These are phyloP conservation scores for Dryas octopetala DNA, from an alignment of 306 rosid species.

Conservation along the genomic window DNA sequence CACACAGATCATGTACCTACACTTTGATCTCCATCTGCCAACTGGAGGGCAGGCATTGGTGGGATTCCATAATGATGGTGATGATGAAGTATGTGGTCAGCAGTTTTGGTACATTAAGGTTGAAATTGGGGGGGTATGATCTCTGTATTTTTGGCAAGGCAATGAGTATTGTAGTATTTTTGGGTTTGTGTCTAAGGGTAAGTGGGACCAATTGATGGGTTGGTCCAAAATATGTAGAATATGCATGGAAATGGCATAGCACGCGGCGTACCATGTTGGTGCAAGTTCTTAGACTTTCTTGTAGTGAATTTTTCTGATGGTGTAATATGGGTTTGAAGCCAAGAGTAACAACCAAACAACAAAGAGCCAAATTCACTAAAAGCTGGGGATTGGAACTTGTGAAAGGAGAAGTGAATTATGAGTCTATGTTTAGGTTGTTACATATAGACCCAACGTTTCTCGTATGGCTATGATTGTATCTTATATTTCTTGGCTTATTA, in stretches of 20 bases:
- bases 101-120: constrained; percentile 8
- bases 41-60: not conserved
- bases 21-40: not conserved
- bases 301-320: not conserved
- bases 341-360: not conserved
- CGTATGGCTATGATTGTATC: not conserved
- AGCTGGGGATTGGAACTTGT: constrained; percentile 30
- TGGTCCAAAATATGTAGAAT: not conserved
- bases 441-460: not conserved
- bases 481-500: not conserved
- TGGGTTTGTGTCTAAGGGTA: not conserved
- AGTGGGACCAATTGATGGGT: not conserved
- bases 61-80: not conserved
- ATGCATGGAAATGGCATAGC: constrained; percentile 12
- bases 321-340: constrained; percentile 17
- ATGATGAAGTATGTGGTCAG: constrained; percentile 7
- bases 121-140: constrained; percentile 2
- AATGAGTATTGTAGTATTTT: not conserved
- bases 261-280: constrained; percentile 7
- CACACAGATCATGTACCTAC: too few relatives aligned
- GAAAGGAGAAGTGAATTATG: not conserved
- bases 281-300: constrained; percentile 7
- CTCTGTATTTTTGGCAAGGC: not conserved
- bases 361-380: constrained; percentile 24
- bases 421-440: not conserved